Evolutionary conservation across 306 rosid genomes (phyloP), one percentile per base, ranked within the genome.

Genomic region (Inga leiocalycina): DNA sequence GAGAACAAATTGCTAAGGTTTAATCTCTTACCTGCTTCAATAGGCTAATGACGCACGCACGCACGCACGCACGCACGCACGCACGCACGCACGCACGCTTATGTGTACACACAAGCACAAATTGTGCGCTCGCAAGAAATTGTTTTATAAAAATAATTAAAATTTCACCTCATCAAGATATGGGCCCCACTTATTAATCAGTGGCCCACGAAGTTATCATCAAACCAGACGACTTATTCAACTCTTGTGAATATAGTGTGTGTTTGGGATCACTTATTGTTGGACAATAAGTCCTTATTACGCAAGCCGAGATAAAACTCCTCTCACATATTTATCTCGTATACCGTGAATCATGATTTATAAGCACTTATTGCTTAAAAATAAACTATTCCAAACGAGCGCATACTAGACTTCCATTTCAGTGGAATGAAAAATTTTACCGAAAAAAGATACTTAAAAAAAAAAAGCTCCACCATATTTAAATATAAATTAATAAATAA

Each of bases 191-290:
- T 67, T 46, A 65, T 75, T 51, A 74, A 84, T 74, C 86, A 82
- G 81, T 80, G 84, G 79, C 79, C 85, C 79, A 57, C 30, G 69
- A 72, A 69, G 77, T 80, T 81, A 91, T 83, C 83, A 83, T 73
- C 77, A 78, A 48, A 78, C 78, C 46, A 72, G 91, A 87, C 94
- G 91, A 87, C 94, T 75, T 75, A 66, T 82, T 90, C 91, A 90
- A 82, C 82, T 84, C 81, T 74, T 75, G 75, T 79, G 78, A 82
- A 64, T 64, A 71, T n/a, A n/a, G n/a, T n/a, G n/a, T n/a, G n/a
- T n/a, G n/a, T n/a, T n/a, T n/a, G n/a, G n/a, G n/a, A n/a, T n/a
- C n/a, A n/a, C n/a, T n/a, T n/a, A n/a, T n/a, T n/a, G n/a, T n/a
- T n/a, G n/a, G n/a, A n/a, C n/a, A n/a, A n/a, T n/a, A n/a, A n/a